phyloP scores from a whole-genome alignment of 345 rosid genomes.

The Pugionium dolabratum region DNA sequence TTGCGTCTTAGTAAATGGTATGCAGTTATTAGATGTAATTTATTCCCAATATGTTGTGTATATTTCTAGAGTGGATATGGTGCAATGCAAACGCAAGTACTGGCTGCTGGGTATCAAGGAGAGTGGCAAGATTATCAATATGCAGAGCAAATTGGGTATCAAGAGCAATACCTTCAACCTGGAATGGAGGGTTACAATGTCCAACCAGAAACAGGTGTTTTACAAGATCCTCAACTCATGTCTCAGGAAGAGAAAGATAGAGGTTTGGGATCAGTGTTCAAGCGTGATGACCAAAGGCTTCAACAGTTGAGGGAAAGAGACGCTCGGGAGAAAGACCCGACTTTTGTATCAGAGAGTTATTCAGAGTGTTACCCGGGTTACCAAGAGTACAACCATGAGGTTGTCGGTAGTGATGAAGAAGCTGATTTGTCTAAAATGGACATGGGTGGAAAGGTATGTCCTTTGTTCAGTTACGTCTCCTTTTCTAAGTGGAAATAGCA shows the following conservation, averaged over 20 bases:
- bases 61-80: slow-evolving; percentile 71
- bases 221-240: slow-evolving; percentile 84
- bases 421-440: slow-evolving; percentile 96
- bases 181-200: slow-evolving; percentile 62
- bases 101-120: slow-evolving; percentile 72
- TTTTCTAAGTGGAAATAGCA: not conserved
- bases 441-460: slow-evolving; percentile 90
- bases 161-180: slow-evolving; percentile 79
- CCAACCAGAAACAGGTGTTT: slow-evolving; percentile 48
- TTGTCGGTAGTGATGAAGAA: slow-evolving; percentile 91
- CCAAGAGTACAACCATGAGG: slow-evolving; percentile 93
- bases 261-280: slow-evolving; percentile 96
- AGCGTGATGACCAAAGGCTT: slow-evolving; percentile 96
- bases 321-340: slow-evolving; percentile 92
- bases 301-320: slow-evolving; percentile 89
- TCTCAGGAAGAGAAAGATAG: slow-evolving; percentile 98
- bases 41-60: not conserved
- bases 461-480: not conserved
- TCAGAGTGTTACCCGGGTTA: slow-evolving; percentile 99
- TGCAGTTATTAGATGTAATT: not conserved
- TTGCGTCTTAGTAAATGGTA: not conserved
- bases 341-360: slow-evolving; percentile 89
- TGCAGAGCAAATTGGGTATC: slow-evolving; percentile 77
- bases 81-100: slow-evolving; percentile 68
- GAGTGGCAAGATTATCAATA: slow-evolving; percentile 96